Conservation (phyloP, 345 rosid species). For the Euphorbia tirucalli region DNA sequence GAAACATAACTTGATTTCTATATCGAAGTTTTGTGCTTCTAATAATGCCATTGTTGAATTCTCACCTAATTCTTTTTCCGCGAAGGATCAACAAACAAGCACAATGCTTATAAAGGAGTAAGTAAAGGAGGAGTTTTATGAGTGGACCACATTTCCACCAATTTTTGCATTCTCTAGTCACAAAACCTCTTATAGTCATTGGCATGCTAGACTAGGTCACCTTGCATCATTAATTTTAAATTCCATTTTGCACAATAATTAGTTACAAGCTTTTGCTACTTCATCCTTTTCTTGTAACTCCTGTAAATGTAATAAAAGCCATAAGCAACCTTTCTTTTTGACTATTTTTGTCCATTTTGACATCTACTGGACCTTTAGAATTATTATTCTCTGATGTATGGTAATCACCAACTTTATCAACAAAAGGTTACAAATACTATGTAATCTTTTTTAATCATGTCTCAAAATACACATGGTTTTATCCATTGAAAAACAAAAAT, state of each 20-base stretch:
- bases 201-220: not conserved
- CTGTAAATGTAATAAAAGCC: not conserved
- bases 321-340: too few species aligned
- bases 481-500: too few species aligned
- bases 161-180: not conserved
- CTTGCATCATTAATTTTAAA: not conserved
- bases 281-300: not conserved
- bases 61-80: not conserved
- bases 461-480: too few species aligned
- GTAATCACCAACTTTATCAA: too few species aligned
- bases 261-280: not conserved
- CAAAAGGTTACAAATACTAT: too few species aligned
- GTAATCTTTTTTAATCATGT: too few species aligned
- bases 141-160: not conserved
- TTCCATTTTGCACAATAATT: not conserved
- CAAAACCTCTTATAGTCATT: not conserved
- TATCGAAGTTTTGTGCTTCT: not conserved
- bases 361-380: too few species aligned
- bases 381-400: too few species aligned
- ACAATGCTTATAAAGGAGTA: not conserved
- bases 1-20: not conserved
- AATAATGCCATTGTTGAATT: not conserved
- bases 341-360: too few species aligned
- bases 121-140: not conserved
- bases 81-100: not conserved